Evolutionary conservation across 805 yeast species (phyloP), one percentile per base, ranked within the genome.

Genomic region (Ogataea philodendri): DNA sequence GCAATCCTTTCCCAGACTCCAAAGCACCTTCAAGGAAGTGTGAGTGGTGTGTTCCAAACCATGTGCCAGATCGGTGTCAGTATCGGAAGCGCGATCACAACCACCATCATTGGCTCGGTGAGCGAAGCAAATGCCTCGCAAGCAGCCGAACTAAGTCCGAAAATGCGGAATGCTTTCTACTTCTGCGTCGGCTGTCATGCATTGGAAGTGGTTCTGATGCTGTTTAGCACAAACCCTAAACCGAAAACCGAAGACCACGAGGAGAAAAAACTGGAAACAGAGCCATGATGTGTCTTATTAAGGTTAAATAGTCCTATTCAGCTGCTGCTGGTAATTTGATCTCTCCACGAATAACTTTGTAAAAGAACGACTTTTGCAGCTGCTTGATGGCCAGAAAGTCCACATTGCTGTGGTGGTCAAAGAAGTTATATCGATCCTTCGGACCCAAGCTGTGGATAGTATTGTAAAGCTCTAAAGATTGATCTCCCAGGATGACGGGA

Each of bases 11-110:
- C 40, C 27, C 52, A 32, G 15, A 58, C 70, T 7, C 72, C 74
- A 0, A 28, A 47, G 4, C 60, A 63, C 32, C 40, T 63, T 10
- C 70, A 66, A 33, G 72, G 69, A 11, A 59, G 62, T 18, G 65
- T 66, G 3, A 39, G 62, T 5, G 72, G 67, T 1, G 42, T 66
- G 5, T 49, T 56, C 22, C 63, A 57, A 39, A 63, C 70, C 1
- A 39, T 51, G 9, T 60, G 59, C 1, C 71, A 66, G 45, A 37
- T 65, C 17, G 65, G 63, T 1, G 37, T 50, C 15, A 47, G 62
- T 29, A 20, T 63, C n/a, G 57, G 59, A 1, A 44, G 51, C 22
- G 57, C 66, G 5, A 33, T 59, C 7, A 20, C 49, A 2, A 33
- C 59, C 2, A 46, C 61, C 5, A 35, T 62, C 2, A 16, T 60